These are phyloP conservation scores for Cutaneotrichosporon mucoides DNA, from an alignment of 1,284 basidiomycete genomes.

Conservation along the genomic window DNA sequence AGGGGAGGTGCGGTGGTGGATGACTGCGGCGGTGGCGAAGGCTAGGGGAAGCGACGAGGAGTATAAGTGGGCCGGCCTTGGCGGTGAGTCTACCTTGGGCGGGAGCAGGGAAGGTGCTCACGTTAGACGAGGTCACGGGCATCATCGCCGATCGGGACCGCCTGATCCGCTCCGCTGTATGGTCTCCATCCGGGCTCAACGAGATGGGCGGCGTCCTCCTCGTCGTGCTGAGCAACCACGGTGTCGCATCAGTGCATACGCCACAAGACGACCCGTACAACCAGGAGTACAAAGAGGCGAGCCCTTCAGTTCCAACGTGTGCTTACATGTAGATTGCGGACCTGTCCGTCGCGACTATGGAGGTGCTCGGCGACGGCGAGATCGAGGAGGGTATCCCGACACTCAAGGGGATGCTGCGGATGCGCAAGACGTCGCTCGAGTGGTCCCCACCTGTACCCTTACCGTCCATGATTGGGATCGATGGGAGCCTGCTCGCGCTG, in stretches of 20 bases:
- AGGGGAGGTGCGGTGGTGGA: conserved; percentile 38
- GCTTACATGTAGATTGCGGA: conserved; percentile 25
- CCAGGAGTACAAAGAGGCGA: conserved; percentile 28
- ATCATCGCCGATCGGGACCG: conserved; percentile 26
- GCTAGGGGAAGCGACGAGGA: conserved; percentile 14
- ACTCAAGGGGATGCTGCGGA: conserved; percentile 21
- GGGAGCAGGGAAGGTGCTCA: background rate
- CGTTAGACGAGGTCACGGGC: conserved; percentile 28
- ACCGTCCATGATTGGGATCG: conserved; percentile 18
- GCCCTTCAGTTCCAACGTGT: no score
- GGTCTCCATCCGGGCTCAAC: conserved; percentile 39
- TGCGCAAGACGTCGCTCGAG: conserved; percentile 27
- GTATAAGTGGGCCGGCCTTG: conserved; percentile 15
- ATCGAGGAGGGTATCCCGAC: conserved; percentile 6
- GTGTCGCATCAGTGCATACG: conserved; percentile 34
- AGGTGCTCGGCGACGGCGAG: conserved; percentile 11
- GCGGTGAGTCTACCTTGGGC: conserved; percentile 5
- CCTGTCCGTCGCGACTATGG: conserved; percentile 23
- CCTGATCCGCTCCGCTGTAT: conserved; percentile 26
- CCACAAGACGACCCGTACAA: conserved; percentile 31
- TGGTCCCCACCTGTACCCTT: conserved; percentile 31
- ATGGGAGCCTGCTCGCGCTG: conserved; percentile 38
- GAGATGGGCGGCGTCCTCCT: conserved; percentile 28
- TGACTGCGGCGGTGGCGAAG: conserved; percentile 22
- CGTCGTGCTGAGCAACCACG: conserved; percentile 25